Percentiles rank a stretch among this genome's conserved stretches.
Evolutionary conservation across 1,284 basidiomycete genomes (phyloP).

Genomic region (Ceratobasidium theobromae): DNA sequence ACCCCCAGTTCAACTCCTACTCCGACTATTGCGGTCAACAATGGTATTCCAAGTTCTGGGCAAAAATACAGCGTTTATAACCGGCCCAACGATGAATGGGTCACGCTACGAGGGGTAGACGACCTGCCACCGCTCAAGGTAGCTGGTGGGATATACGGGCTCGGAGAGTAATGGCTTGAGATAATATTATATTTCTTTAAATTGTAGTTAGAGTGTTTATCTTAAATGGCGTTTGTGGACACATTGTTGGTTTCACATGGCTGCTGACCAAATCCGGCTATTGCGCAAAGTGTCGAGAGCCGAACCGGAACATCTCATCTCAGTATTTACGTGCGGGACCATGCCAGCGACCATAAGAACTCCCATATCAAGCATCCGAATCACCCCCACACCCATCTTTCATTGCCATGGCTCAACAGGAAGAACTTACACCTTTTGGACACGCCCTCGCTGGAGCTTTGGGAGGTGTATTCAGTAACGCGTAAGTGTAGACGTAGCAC

Average conservation of each 20-base stretch:
- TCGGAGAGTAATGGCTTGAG: neutral
- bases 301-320: conserved; percentile 16
- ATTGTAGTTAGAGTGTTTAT: neutral
- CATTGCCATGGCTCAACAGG: conserved; percentile 15
- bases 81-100: neutral
- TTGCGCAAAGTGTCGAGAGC: conserved; percentile 1
- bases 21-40: conserved; percentile 3
- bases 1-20: conserved; percentile 12
- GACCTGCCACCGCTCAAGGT: conserved; percentile 19
- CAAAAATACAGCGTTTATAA: conserved; percentile 9
- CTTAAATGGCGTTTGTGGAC: neutral
- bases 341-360: conserved; percentile 11
- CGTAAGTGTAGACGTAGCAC: conserved; percentile 57
- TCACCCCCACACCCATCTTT: neutral
- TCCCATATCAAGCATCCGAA: neutral
- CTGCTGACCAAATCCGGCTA: conserved; percentile 16
- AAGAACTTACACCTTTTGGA: conserved; percentile 83
- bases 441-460: conserved; percentile 93
- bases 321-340: neutral
- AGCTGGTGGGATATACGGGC: neutral
- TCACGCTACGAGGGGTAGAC: neutral
- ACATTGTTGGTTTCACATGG: conserved; percentile 10
- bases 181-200: neutral
- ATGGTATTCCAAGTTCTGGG: neutral
- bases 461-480: conserved; percentile 89